Percentiles rank a stretch among this genome's conserved stretches.
phyloP scores from a whole-genome alignment of 1,284 basidiomycete genomes.

The Stereum hirsutum region DNA sequence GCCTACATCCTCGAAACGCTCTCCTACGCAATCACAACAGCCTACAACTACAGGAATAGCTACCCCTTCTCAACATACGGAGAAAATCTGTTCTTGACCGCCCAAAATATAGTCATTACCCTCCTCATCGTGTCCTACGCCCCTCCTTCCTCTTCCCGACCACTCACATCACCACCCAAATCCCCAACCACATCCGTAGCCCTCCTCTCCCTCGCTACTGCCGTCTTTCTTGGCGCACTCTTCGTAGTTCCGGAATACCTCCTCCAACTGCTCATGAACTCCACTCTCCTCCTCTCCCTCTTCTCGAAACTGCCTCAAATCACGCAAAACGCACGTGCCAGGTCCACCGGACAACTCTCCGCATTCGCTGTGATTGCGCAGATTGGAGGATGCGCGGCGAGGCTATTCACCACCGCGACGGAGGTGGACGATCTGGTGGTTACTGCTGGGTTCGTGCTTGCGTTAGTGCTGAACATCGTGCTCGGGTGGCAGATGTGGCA shows the following conservation, averaged over 20 bases:
- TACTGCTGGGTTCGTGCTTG: conserved; percentile 72
- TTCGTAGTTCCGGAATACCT: conserved; percentile 37
- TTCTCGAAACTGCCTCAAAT: conserved; percentile 87
- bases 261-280: conserved; percentile 62
- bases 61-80: conserved; percentile 96
- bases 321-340: conserved; percentile 60
- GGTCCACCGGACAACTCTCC: conserved; percentile 85
- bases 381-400: conserved; percentile 76
- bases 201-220: conserved; percentile 28
- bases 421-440: conserved; percentile 80
- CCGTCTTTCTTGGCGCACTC: conserved; percentile 36
- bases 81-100: conserved; percentile 82
- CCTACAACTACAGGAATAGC: conserved; percentile 76
- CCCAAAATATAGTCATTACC: conserved; percentile 80
- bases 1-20: conserved; percentile 82
- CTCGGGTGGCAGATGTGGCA: conserved; percentile 75
- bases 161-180: conserved; percentile 10
- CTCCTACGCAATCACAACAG: conserved; percentile 78
- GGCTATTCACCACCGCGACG: conserved; percentile 82
- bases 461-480: conserved; percentile 71
- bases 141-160: conserved; percentile 18
- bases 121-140: conserved; percentile 68
- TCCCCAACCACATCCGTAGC: conserved; percentile 18
- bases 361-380: conserved; percentile 82
- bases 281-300: conserved; percentile 78